Base-by-base conservation (phyloP, 73 alveolate genomes). In the Stentor coeruleus region DNA sequence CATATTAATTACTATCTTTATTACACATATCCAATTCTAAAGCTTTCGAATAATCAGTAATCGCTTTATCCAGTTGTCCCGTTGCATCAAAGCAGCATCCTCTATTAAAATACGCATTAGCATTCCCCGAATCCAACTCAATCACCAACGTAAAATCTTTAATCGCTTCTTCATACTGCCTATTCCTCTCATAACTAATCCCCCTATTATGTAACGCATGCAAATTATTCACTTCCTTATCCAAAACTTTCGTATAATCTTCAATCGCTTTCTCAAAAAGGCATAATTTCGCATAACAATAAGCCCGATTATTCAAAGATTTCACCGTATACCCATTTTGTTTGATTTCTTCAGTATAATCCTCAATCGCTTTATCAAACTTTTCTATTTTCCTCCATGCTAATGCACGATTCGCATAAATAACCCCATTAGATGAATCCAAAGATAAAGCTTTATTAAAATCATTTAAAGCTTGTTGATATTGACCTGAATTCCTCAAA, bases 201-300 rank as follows among this genome's bases (percentile, higher is more conserved):
- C 99, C 99, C 89, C 98, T 88, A 87, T 97, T 97, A 84, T 97
- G 97, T 31, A 97, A 92, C 0, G 99, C 98, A 86, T 97, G 99
- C 31, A 96, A 91, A 81, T 94, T 95, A 38, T 85, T 90, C n/a
- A 82, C 77, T 66, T 95, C 98, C 40, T 85, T 81, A 35, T 90
- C 82, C 33, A 94, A 86, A 35, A 96, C 97, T 49, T 85, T 75
- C 2, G 96, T 79, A 85, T 95, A 97, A 87, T 97, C 99, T 11
- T 86, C 87, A 35, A 97, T 94, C 0, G 99, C 99, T 79, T 95
- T 95, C 33, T 93, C 91, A 79, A 82, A 97, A 66, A 88, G 85
- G 4, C 96, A 97, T 66, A 95, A 79, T 85, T 95, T 97, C 15
- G 99, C 99, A 55, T 81, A 85, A 76, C 99, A 97, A 89, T 95